Evolutionary conservation across 2,329 filamentous ascomycete species (phyloP), one percentile per base, ranked within the genome.

Genomic region (Aspergillaceae sp.): DNA sequence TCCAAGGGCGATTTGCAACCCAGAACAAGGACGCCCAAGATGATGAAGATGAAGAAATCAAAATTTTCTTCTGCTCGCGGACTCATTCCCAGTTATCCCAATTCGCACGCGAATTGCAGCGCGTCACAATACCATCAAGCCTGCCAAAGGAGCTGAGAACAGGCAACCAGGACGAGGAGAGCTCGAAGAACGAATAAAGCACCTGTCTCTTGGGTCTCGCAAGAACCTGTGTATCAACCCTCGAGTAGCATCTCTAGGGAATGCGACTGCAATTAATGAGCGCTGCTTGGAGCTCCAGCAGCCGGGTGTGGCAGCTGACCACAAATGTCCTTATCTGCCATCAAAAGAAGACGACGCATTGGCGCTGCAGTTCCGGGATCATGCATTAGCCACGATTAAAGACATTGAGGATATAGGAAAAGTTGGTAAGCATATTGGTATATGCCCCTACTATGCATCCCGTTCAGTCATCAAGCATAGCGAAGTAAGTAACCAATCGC

Each of bases 381-480:
- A 86, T 53, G 79, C 86, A 1, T 71, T 97, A 33, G 89, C 92
- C 1, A 88, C 80, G 0, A 78, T 98, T 5, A 84, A 87, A 2
- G 92, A 98, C 59, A 97, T 98, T 46, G 92, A 98, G 64, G 92
- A 98, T 57, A 74, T 97, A 35, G 83, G 84, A 19, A 73, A 74
- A 9, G 72, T 97, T 1, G 92, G 92, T 3, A 86, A 83, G 57
- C 79, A 83, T 42, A 73, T 96, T 30, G 80, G 83, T 0, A 78
- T 97, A 4, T 98, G 92, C 61, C 91, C 92, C 0, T 98, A 98
- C 64, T 98, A 98, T 66, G 90, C 91, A n/a, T 91, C 91, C 0
- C 78, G 92, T 42, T 78, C 85, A 2, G 86, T 87, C 0, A 83
- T 94, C n/a, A 81, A 83, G 11, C 79, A 84, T 7, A 85, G 87